Evolutionary conservation across 177 flowering plant genomes (phyloP), one percentile per base, ranked within the genome.

Genomic region (Vitis hybrid): DNA sequence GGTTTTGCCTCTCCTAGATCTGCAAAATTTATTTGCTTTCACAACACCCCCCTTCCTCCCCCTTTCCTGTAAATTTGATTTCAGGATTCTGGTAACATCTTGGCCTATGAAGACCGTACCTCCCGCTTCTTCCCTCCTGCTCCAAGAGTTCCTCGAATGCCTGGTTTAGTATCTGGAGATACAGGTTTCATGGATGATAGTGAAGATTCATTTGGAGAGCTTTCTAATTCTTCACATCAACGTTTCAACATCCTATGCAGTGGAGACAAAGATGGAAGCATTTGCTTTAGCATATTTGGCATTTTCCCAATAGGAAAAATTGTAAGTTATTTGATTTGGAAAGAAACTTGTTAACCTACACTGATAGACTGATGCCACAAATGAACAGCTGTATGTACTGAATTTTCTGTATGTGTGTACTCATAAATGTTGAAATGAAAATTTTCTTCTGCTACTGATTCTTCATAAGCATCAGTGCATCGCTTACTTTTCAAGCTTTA

Each of bases 251-350:
- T 93, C 68, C 81, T 95, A 40, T 91, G 96, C 74, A 93, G 98
- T 79, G 98, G 91, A 69, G 98, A 93, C 73, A 86, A 77, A 73
- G 96, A 87, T 80, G 99, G 99, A 72, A 82, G 65, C 82, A 86
- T 95, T 67, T 89, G 94, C 85, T 91, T 95, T 68, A 87, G 83
- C 70, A 95, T 95, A 78, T 91, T 95, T 90, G 99, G 98, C 66
- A 89, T 93, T 82, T 90, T 95, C 68, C 94, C 89, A 10, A 86
- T 95, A 23, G 98, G 92, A 70, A 88, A 85, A 78, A 77, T 95
- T 73, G 99, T 94, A 85, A 91, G 99, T 88, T 21, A 50, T 14
- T 56, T 34, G 56, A 23, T 62, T 60, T 3, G 17, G 17, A 12
- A 32, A 15, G 12, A 8, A 19, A 30, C 1, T 34, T 15, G 34